Evolutionary conservation across 1,284 basidiomycete genomes (phyloP), one percentile per base, ranked within the genome.

Genomic region (Rugosomyces carneus): DNA sequence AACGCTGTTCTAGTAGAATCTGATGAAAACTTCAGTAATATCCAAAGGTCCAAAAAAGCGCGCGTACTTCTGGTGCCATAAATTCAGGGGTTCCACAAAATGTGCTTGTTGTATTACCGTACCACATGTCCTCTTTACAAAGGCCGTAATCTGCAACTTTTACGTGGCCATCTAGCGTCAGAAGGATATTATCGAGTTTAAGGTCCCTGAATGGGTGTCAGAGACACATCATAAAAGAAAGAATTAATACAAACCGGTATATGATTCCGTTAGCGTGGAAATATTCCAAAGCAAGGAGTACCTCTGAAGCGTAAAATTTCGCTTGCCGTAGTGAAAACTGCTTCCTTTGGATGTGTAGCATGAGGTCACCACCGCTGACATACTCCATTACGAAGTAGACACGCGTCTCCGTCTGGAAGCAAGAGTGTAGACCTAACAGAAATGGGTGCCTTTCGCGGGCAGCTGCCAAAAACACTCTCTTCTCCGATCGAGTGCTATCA

Each of bases 61-160:
- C 32, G 52, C 75, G 37, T 51, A 92, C 92, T 76, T 99, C 96
- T 5, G 96, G 96, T 29, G 96, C 96, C 96, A 99, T 99, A 66
- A 99, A 99, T 65, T 99, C 96, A 0, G 96, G 96, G 32, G 96
- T 99, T 47, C 96, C 96, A 70, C 96, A 99, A 70, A 99, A 99
- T 0, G 96, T 99, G 62, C 89, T 92, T 3, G 96, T 99, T n/a
- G 95, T 98, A 59, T 84, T 84, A 15, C 93, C 93, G 58, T 77
- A 84, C 89, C 91, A 96, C 95, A 99, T 99, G 16, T 97, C 92
- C 65, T 99, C 96, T 67, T 99, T 99, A 70, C 96, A 99, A 43
- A 99, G 74, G 66, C 96, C 96, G 64, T 99, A 99, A 73, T 99
- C 96, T 45, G 93, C 96, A 15, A 99, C 93, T 67, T 99, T 99